Percentiles rank a stretch among this genome's conserved stretches.
Conservation (phyloP, 331 rosid genomes). For the Pyracantha coccinea region DNA sequence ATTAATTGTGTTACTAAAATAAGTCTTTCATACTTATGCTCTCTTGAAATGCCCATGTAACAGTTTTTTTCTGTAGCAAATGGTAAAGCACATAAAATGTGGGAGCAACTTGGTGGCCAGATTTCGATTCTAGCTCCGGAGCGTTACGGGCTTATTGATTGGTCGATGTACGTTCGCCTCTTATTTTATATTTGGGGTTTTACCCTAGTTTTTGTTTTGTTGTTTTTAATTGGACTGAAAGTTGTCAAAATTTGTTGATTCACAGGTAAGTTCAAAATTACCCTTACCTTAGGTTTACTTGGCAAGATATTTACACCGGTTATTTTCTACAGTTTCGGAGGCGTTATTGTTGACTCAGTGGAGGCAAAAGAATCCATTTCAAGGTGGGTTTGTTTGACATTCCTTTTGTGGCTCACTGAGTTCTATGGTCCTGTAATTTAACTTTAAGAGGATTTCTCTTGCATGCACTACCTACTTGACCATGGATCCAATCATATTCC, state of each 20-base stretch:
- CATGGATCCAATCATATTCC: neutral
- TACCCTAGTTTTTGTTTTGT: neutral
- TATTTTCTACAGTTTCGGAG: constrained; percentile 64
- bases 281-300: constrained; percentile 5
- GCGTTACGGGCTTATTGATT: constrained; percentile 49
- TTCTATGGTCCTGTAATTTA: neutral
- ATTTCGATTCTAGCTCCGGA: constrained; percentile 47
- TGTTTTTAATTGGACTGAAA: neutral
- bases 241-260: neutral
- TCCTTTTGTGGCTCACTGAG: neutral
- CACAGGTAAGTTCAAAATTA: neutral
- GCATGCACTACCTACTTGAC: neutral
- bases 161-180: constrained; percentile 70
- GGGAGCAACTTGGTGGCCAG: constrained; percentile 63
- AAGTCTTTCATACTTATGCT: neutral
- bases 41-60: constrained; percentile 26
- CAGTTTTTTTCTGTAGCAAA: constrained; percentile 72
- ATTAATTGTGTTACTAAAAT: neutral
- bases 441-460: constrained; percentile 4
- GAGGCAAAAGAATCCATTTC: constrained; percentile 70
- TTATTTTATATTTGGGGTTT: neutral
- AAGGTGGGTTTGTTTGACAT: constrained; percentile 53
- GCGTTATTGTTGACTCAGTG: constrained; percentile 64
- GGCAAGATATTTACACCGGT: neutral
- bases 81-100: constrained; percentile 56